Evolutionary conservation across 2,329 filamentous ascomycete species (phyloP), one percentile per base, ranked within the genome.

Genomic region (Zasmidium cellare): DNA sequence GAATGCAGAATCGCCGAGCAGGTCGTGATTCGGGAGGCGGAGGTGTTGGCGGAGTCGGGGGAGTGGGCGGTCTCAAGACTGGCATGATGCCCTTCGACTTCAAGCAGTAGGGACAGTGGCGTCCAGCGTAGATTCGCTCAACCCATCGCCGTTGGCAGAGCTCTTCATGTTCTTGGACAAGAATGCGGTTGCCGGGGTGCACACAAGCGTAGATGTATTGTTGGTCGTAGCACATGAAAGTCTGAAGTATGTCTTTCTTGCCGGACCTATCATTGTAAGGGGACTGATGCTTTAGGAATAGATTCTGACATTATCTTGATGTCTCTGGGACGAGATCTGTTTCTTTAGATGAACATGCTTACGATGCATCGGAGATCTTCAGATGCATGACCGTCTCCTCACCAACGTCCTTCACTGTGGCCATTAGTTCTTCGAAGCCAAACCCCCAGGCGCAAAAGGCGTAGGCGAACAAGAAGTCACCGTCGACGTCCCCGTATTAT

Each of bases 401-500:
- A n/a, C n/a, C n/a, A n/a, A n/a, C n/a, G n/a, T n/a, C n/a, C n/a
- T n/a, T n/a, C n/a, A n/a, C n/a, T n/a, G n/a, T n/a, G n/a, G n/a
- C 48, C 16, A 16, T n/a, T 25, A 19, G 22, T 16, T 35, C 31
- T 23, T 35, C 25, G 48, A 51, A 51, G 48, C 16, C 25, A 51
- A 23, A 2, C 25, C 46, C 19, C 25, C 46, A 16, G 46, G 31
- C 46, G 28, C 46, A 48, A 24, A 41, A 7, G 51, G 28, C 35
- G 51, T 58, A 14, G 24, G 24, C 7, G 35, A 44, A 47, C 60
- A 62, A 52, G 51, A 55, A 19, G 55, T 62, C 23, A 62, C 60
- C 45, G 60, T 62, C 31, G 52, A 46, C 20, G 60, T 62, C 19
- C 55, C 57, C 14, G 52, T 61, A 16, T 35, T 54, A 23, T 60